Evolutionary conservation across 2,329 filamentous ascomycete species (phyloP), one percentile per base, ranked within the genome.

Genomic region (Dactylonectria estremocensis): DNA sequence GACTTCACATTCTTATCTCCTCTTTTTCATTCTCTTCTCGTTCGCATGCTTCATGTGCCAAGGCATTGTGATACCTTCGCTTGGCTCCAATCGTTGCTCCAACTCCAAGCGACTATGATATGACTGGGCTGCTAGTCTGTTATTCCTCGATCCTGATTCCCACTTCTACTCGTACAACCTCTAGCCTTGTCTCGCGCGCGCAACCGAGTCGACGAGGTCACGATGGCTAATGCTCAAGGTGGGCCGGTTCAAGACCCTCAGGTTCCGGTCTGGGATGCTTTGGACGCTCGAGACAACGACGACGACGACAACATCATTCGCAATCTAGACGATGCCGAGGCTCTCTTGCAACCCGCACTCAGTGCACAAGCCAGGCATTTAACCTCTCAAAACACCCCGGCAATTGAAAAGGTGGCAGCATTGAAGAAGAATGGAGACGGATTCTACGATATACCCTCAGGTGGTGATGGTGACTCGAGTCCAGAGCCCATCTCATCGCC

Each of bases 341-440:
- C 88, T 8, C 84, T 90, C 52, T 83, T 91, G 56, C 88, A 89
- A 74, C 87, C 88, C 2, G 83, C 88, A 24, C 85, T 91, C 69
- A 90, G 88, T 75, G 83, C 84, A 7, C 82, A 83, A 22, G 89
- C 88, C 9, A 88, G 87, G 5, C 85, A 88, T 53, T 80, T 90
- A 45, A 87, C 87, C 13, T 85, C 87, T 3, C 80, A 84, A 5
- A 84, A 81, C 61, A 90, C 88, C 0, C 86, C 88, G 6, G 88
- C 87, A 4, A 83, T 84, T 31, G 89, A 91, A 76, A 90, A 88
- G 77, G 86, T 83, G 16, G 86, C 86, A 7, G 88, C 86, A 1
- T 81, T 90, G 82, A 84, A 87, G 31, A 80, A 80, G 59, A 60
- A 79, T 10, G 77, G 78, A 18, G 69, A 48, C 14, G 70, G 70